Percentiles rank a stretch among this genome's conserved stretches.
These are phyloP conservation scores for Delonix regia DNA, from an alignment of 306 rosid species.

Conservation along the genomic window DNA sequence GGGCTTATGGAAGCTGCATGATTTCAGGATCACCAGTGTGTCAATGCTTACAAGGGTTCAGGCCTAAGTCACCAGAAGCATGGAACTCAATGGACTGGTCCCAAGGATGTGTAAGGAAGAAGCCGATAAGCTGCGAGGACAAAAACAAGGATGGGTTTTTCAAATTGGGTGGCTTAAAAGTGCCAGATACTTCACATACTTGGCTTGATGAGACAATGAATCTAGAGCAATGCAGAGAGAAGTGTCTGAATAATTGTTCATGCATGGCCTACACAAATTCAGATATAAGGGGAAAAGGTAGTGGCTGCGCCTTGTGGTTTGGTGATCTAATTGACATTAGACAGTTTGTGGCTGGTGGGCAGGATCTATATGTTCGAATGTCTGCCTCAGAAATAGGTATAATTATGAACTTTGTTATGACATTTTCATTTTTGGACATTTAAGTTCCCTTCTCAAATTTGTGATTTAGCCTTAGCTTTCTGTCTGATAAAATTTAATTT, in stretches of 20 bases:
- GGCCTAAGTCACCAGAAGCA: constrained; percentile 39
- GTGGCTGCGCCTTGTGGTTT: constrained; percentile 76
- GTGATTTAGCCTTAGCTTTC: constrained; percentile 30
- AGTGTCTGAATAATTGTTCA: constrained; percentile 48
- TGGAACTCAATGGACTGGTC: constrained; percentile 41
- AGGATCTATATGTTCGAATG: constrained; percentile 60
- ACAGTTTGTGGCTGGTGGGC: constrained; percentile 58
- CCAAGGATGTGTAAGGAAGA: constrained; percentile 51
- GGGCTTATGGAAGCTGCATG: constrained; percentile 52
- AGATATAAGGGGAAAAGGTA: constrained; percentile 63
- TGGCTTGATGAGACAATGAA: constrained; percentile 54
- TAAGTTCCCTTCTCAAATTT: background rate
- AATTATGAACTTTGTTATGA: constrained; percentile 20
- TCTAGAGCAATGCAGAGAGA: constrained; percentile 39
- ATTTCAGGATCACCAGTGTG: constrained; percentile 46
- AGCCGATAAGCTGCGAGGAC: constrained; percentile 41
- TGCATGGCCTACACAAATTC: constrained; percentile 67
- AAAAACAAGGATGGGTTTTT: constrained; percentile 43
- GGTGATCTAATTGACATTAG: constrained; percentile 63
- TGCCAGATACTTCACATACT: constrained; percentile 58
- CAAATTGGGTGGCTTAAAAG: constrained; percentile 45
- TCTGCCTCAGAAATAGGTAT: constrained; percentile 68
- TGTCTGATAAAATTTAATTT: constrained; percentile 29
- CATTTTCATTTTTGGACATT: background rate
- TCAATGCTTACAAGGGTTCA: constrained; percentile 51